Conservation (phyloP, 495 filamentous ascomycete species). For the Hypoxylon trugodes region DNA sequence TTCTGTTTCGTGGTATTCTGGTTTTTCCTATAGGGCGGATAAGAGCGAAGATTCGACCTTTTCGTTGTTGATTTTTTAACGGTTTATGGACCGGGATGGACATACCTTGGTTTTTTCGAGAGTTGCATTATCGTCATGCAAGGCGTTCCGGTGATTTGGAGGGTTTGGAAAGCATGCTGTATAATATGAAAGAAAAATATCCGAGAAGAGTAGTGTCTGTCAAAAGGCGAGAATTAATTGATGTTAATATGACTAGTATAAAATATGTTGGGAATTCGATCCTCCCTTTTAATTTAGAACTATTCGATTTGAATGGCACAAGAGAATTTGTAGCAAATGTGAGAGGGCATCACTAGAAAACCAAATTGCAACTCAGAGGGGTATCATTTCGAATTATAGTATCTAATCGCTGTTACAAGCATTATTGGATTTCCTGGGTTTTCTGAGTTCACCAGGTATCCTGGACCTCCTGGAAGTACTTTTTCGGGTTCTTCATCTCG, state of each 20-base stretch:
- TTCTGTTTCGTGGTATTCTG: conserved; percentile 89
- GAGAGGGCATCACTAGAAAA: no score
- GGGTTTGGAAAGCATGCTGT: conserved; percentile 19
- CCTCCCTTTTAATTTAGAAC: not conserved
- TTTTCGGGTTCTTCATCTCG: conserved; percentile 53
- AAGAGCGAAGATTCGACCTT: not conserved
- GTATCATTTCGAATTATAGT: conserved; percentile 32
- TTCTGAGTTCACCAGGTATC: no score
- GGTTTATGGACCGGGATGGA: conserved; percentile 8
- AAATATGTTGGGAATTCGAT: not conserved
- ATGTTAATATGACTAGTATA: conserved; percentile 1
- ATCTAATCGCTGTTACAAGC: conserved; percentile 13
- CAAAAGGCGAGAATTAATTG: conserved; percentile 9
- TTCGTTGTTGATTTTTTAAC: conserved; percentile 7
- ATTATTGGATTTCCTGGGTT: conserved; percentile 8
- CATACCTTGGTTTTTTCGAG: conserved; percentile 33
- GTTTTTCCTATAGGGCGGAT: conserved; percentile 72
- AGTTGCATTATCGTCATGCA: conserved; percentile 34
- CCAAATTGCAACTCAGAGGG: not conserved
- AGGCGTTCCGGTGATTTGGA: conserved; percentile 30
- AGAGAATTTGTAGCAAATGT: no score
- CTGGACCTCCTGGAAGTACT: no score
- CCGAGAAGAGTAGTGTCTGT: conserved; percentile 13
- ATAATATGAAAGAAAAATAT: conserved; percentile 29
- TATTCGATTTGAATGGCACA: not conserved